Percentiles rank a stretch among this genome's conserved stretches.
phyloP scores from a whole-genome alignment of 495 filamentous ascomycete genomes.

The Lophiostoma macrostomum region DNA sequence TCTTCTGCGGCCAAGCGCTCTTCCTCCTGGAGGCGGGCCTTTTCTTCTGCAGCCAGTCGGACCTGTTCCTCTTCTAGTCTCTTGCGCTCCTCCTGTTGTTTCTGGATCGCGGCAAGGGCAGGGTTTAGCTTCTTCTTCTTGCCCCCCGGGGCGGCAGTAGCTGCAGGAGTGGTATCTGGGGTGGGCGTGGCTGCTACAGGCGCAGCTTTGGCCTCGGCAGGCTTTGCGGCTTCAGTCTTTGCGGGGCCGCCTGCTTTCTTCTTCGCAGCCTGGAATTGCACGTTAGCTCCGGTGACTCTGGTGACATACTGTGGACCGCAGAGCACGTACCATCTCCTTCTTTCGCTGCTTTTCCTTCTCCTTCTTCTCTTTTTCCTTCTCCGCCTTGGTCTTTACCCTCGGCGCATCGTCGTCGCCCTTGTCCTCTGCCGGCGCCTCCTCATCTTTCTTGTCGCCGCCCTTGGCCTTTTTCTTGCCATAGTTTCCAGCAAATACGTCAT shows the following conservation, averaged over 20 bases:
- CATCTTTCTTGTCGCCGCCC: conserved; percentile 46
- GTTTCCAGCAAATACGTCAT: conserved; percentile 71
- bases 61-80: conserved; percentile 74
- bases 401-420: conserved; percentile 55
- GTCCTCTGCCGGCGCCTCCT: conserved; percentile 44
- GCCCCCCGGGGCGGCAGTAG: conserved; percentile 47
- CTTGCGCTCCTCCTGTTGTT: conserved; percentile 81
- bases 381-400: conserved; percentile 85
- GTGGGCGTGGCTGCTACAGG: conserved; percentile 1
- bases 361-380: conserved; percentile 93
- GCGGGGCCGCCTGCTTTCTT: conserved; percentile 56
- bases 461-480: conserved; percentile 58
- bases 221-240: conserved; percentile 40
- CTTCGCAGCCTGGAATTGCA: conserved; percentile 57
- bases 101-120: conserved; percentile 77
- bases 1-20: conserved; percentile 70
- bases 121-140: conserved; percentile 92
- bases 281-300: too few species aligned
- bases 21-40: conserved; percentile 67
- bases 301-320: too few species aligned
- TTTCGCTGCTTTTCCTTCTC: conserved; percentile 91
- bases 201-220: conserved; percentile 46
- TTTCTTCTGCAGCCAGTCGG: conserved; percentile 66
- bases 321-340: conserved; percentile 71
- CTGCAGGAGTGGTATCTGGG: conserved; percentile 20